These are phyloP conservation scores for Solanum sejunctum DNA, from an alignment of 257 asterid genomes.

Conservation along the genomic window DNA sequence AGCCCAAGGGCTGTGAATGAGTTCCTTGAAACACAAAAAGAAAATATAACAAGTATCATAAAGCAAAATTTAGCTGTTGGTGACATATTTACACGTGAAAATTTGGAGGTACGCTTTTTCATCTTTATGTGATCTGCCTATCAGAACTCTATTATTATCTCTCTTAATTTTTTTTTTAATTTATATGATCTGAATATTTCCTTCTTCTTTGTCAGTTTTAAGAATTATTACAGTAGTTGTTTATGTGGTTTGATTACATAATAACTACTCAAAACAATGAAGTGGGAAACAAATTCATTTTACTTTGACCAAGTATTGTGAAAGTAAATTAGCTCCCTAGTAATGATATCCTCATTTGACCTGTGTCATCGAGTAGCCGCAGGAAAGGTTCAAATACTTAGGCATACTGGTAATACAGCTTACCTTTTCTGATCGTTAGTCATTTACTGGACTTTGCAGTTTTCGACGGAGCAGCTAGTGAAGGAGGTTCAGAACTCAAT, in stretches of 20 bases:
- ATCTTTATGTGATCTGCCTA: not conserved
- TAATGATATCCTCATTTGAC: not conserved
- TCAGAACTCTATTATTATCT: not conserved
- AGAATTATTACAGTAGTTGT: not conserved
- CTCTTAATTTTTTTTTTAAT: not conserved
- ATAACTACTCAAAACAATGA: not conserved
- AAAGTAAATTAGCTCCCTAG: not conserved
- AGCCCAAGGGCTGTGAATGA: slow-evolving; percentile 85
- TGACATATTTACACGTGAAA: slow-evolving; percentile 83
- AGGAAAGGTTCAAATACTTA: not conserved
- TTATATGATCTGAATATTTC: not conserved
- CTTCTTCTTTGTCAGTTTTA: no score
- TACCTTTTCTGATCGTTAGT: not conserved
- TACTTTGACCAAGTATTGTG: not conserved
- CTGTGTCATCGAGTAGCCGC: not conserved
- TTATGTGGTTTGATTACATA: not conserved
- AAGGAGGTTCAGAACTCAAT: slow-evolving; percentile 78
- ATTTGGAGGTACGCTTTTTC: slow-evolving; percentile 48
- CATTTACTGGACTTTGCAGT: slow-evolving; percentile 25
- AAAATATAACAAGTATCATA: slow-evolving; percentile 56
- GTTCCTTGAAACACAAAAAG: slow-evolving; percentile 56
- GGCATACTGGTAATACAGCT: not conserved
- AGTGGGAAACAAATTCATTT: not conserved
- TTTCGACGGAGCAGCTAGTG: slow-evolving; percentile 68
- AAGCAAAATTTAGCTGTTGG: slow-evolving; percentile 96